phyloP scores from a whole-genome alignment of 441 rosid species.

The Bocquillonia castaneifolia region DNA sequence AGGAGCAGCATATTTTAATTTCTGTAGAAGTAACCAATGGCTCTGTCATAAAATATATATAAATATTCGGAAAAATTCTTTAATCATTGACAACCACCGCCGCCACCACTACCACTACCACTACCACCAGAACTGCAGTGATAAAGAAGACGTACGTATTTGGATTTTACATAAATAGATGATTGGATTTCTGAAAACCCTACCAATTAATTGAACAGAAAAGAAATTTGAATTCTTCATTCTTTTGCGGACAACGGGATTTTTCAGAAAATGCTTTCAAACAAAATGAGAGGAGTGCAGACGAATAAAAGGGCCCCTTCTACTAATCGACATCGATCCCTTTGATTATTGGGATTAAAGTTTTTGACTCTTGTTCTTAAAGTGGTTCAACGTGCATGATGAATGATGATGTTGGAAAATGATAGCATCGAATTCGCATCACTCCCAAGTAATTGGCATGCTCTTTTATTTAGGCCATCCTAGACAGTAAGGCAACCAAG shows the following conservation, averaged over 20 bases:
- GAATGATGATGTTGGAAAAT: background rate
- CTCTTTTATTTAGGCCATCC: no score
- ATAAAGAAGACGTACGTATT: no score
- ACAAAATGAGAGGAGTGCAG: background rate
- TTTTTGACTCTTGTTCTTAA: background rate
- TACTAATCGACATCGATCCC: background rate
- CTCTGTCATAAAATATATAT: no score
- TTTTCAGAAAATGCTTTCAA: background rate
- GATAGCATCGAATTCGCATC: background rate
- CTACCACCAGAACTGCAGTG: no score
- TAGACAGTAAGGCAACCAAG: no score
- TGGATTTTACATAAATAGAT: no score
- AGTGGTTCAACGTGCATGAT: background rate
- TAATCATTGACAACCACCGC: background rate
- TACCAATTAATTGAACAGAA: background rate
- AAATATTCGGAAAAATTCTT: background rate
- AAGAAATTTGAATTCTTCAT: background rate
- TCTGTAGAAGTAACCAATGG: no score
- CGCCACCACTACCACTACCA: no score
- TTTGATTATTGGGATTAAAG: background rate
- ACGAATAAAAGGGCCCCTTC: no score
- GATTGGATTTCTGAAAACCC: background rate
- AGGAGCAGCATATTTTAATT: no score
- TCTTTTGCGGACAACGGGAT: background rate
- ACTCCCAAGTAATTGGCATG: background rate